Evolutionary conservation across 805 yeast species (phyloP), one percentile per base, ranked within the genome.

Genomic region (Millerozyma miso): DNA sequence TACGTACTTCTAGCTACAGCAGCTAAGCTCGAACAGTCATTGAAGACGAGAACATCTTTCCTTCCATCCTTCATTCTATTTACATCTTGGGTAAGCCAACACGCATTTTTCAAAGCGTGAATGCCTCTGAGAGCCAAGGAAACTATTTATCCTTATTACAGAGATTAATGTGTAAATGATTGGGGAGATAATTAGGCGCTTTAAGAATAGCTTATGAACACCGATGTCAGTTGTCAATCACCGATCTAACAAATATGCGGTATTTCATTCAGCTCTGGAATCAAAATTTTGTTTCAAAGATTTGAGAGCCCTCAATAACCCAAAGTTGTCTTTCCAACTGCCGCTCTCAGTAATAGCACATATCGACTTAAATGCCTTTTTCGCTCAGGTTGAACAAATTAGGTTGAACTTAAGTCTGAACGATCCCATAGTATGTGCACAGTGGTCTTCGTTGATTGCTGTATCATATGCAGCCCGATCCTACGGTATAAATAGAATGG

Each of bases 341-440:
- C 88, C 91, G 2, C 66, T 91, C 8, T 73, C 96, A 0, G 85
- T 85, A 18, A 77, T 93, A 32, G 89, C 85, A 5, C 95, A 89
- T 53, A 76, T 93, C 18, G 99, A 93, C 63, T 77, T 88, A 54
- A 95, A 93, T 65, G 97, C 98, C 10, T 93, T 90, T 61, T 93
- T 86, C 63, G 96, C 99, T 0, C 99, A 93, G 58, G 93, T 84
- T 23, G 97, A 93, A 55, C 91, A 85, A 51, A 68, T 87, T 4
- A 65, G 97, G 34, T 71, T 88, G 14, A 83, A 83, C 0, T 63
- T 84, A 13, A 62, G 81, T 1, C 68, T 67, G 1, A 78, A 80
- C 2, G 90, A 81, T 47, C 97, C 99, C 0, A 84, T 93, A 1
- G 97, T 89, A 0, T 90, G 97, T 59, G 88, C 88, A 3, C 99